Conservation (phyloP, 345 rosid genomes). For the Camelina sativa region DNA sequence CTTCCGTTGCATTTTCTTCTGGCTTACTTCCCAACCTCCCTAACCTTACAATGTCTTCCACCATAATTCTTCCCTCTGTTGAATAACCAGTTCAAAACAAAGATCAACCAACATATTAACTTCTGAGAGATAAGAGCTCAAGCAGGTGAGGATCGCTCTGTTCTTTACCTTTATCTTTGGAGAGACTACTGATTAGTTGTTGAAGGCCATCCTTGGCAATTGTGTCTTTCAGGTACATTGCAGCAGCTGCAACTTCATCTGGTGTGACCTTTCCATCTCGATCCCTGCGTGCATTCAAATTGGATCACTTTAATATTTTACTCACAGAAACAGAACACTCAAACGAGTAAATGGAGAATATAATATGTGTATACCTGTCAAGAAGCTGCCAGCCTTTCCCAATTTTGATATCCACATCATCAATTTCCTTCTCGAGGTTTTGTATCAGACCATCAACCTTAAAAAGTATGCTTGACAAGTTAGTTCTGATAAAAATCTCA, state of each 20-base stretch:
- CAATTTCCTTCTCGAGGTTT: slow-evolving; percentile 90
- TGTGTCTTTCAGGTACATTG: slow-evolving; percentile 73
- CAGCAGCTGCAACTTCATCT: slow-evolving; percentile 90
- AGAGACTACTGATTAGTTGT: slow-evolving; percentile 74
- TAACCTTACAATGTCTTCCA: slow-evolving; percentile 87
- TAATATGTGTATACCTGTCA: slow-evolving; percentile 59
- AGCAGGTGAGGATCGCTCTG: neutral
- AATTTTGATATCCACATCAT: slow-evolving; percentile 76
- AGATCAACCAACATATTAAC: slow-evolving; percentile 13
- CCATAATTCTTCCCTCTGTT: slow-evolving; percentile 92
- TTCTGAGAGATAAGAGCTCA: slow-evolving; percentile 13
- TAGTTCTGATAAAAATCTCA: slow-evolving; percentile 21
- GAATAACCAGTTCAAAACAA: slow-evolving; percentile 12
- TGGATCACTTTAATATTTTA: neutral
- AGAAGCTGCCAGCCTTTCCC: slow-evolving; percentile 82
- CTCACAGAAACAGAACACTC: slow-evolving; percentile 9
- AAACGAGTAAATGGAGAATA: neutral
- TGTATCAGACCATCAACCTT: slow-evolving; percentile 89
- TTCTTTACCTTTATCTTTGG: slow-evolving; percentile 74
- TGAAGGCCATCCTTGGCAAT: slow-evolving; percentile 76
- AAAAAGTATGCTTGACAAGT: slow-evolving; percentile 19
- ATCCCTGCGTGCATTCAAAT: slow-evolving; percentile 55
- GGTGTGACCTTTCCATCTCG: slow-evolving; percentile 86
- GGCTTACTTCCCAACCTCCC: slow-evolving; percentile 78
- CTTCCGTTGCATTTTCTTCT: slow-evolving; percentile 62